phyloP scores from a whole-genome alignment of 2,329 filamentous ascomycete species.

The Aureobasidium mangrovei region DNA sequence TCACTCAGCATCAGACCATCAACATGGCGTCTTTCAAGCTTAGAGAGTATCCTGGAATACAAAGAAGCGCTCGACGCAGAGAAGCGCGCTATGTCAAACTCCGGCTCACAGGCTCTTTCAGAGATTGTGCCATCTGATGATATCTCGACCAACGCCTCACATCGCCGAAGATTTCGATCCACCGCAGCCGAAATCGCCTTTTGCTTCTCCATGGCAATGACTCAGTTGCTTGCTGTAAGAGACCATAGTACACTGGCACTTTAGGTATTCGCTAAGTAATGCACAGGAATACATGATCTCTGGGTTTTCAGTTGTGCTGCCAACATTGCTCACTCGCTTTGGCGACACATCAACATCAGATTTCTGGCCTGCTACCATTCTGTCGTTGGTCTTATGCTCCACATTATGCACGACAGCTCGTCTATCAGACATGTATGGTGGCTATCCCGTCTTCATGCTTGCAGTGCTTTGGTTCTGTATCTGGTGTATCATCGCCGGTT shows the following conservation, averaged over 20 bases:
- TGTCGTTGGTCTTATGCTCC: constrained; percentile 27
- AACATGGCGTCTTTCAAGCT: constrained; percentile 17
- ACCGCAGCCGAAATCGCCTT: constrained; percentile 27
- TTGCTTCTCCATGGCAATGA: constrained; percentile 29
- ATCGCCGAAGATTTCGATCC: constrained; percentile 20
- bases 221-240: constrained; percentile 26
- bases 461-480: constrained; percentile 27
- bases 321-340: constrained; percentile 20
- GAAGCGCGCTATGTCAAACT: constrained; percentile 18
- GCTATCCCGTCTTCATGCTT: constrained; percentile 29
- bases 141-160: background rate
- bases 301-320: constrained; percentile 29
- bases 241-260: too few species aligned
- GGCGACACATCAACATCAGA: background rate
- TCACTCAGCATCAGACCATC: background rate
- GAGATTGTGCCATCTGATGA: background rate
- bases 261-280: background rate
- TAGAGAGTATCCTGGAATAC: constrained; percentile 26
- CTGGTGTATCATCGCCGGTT: constrained; percentile 29
- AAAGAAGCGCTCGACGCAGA: constrained; percentile 22
- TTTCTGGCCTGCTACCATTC: constrained; percentile 29
- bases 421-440: constrained; percentile 29
- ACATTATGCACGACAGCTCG: constrained; percentile 27
- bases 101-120: constrained; percentile 14
- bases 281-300: constrained; percentile 29